Conservation (phyloP, 306 rosid genomes). For the Cotoneaster glaucophyllus region DNA sequence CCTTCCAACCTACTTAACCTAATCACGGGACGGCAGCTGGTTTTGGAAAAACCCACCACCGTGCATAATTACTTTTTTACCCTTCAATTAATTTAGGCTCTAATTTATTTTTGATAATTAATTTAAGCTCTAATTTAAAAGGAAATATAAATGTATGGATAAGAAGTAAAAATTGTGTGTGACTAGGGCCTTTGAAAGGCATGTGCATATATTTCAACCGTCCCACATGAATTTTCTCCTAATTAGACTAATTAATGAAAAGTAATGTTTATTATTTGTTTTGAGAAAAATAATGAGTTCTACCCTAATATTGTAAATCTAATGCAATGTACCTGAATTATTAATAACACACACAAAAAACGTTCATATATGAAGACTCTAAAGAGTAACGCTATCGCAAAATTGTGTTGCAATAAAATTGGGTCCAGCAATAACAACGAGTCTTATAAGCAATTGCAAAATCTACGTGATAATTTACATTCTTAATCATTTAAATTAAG, state of each 20-base stretch:
- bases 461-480: background rate
- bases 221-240: no score
- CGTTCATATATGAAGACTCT: no score
- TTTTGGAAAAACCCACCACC: background rate
- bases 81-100: background rate
- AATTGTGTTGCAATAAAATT: no score
- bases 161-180: background rate
- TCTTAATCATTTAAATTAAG: no score
- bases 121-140: background rate
- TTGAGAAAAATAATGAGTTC: no score
- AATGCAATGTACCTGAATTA: no score
- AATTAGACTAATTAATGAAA: no score
- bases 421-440: background rate
- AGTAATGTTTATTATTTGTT: no score
- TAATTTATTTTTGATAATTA: background rate
- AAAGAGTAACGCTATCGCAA: background rate
- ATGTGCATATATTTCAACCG: no score
- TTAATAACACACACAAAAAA: no score
- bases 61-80: background rate
- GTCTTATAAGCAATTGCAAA: background rate
- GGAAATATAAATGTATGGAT: background rate
- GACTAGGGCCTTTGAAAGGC: background rate
- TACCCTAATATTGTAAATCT: no score
- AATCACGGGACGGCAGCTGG: background rate
- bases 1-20: background rate